These are phyloP conservation scores for Aureobasidium sp. DNA, from an alignment of 2,329 filamentous ascomycete species.

Conservation along the genomic window DNA sequence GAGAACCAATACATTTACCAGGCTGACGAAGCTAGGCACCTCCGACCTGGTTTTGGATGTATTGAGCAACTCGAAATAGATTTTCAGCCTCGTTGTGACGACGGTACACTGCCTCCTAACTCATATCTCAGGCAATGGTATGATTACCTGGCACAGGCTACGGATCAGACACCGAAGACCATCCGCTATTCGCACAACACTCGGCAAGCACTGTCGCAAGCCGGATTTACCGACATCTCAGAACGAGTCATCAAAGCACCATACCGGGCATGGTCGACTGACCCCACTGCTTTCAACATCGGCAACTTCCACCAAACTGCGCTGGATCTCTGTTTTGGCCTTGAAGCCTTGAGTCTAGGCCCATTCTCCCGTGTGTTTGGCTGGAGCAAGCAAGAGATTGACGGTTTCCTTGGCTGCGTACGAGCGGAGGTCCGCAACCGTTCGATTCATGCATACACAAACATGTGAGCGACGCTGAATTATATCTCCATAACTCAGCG, in stretches of 20 bases:
- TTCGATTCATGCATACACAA: constrained; percentile 64
- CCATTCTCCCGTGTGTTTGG: constrained; percentile 32
- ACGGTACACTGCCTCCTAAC: constrained; percentile 47
- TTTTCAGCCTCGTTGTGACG: constrained; percentile 64
- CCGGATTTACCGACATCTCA: constrained; percentile 73
- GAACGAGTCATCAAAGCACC: constrained; percentile 62
- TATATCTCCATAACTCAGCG: constrained; percentile 14
- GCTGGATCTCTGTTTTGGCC: constrained; percentile 53
- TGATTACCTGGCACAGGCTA: constrained; percentile 57
- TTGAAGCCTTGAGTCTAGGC: constrained; percentile 64
- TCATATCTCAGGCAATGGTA: constrained; percentile 48
- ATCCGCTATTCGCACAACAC: constrained; percentile 58
- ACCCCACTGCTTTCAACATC: constrained; percentile 56
- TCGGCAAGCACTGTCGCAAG: constrained; percentile 51
- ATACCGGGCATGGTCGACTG: constrained; percentile 63
- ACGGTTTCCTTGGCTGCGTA: constrained; percentile 53
- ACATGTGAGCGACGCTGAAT: constrained; percentile 53
- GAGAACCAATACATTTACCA: neutral
- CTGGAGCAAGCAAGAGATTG: constrained; percentile 53
- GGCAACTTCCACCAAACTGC: constrained; percentile 79
- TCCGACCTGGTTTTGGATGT: constrained; percentile 65
- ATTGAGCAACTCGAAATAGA: constrained; percentile 90
- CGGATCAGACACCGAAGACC: constrained; percentile 55
- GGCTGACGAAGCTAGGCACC: constrained; percentile 47
- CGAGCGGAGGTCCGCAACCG: constrained; percentile 61